Percentiles rank a stretch among this genome's conserved stretches.
Conservation (phyloP, 2,329 filamentous ascomycete species). For the Epichloe sp. region DNA sequence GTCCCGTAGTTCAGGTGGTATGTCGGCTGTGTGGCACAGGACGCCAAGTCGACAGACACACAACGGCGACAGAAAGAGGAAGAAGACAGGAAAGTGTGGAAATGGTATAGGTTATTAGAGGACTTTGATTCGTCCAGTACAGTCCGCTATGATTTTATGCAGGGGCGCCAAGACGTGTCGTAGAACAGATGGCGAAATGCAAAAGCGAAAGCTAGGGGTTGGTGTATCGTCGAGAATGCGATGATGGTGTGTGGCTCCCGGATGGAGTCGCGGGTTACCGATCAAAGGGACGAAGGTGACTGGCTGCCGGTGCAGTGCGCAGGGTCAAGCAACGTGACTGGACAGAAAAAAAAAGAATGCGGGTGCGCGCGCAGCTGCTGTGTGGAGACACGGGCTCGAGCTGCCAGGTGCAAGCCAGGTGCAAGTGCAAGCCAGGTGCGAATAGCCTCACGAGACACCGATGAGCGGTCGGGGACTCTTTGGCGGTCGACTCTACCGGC, state of each 20-base stretch:
- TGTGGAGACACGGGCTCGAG: constrained; percentile 6
- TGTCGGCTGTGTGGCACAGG: neutral
- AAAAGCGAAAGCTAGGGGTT: neutral
- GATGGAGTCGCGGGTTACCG: constrained; percentile 1
- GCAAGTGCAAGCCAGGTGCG: constrained; percentile 14
- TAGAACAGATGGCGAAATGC: neutral
- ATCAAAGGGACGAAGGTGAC: neutral
- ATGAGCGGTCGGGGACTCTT: constrained; percentile 10
- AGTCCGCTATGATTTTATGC: neutral
- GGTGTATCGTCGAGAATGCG: constrained; percentile 5
- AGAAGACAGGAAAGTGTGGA: neutral
- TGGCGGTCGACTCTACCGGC: constrained; percentile 5
- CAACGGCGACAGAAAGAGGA: neutral
- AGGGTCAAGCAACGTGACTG: constrained; percentile 12
- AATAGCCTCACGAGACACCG: constrained; percentile 27
- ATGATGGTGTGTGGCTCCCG: constrained; percentile 1
- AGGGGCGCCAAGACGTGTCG: neutral
- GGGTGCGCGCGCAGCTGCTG: constrained; percentile 7
- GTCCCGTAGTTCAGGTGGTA: neutral
- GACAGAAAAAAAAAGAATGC: constrained; percentile 6
- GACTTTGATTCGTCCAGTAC: neutral
- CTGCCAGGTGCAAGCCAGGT: constrained; percentile 3
- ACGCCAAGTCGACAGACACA: neutral
- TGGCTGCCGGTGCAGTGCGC: constrained; percentile 4
- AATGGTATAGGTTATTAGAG: too few species aligned